Evolutionary conservation across 2,329 filamentous ascomycete species (phyloP), one percentile per base, ranked within the genome.

Genomic region (Aspergillus pseudotamarii): DNA sequence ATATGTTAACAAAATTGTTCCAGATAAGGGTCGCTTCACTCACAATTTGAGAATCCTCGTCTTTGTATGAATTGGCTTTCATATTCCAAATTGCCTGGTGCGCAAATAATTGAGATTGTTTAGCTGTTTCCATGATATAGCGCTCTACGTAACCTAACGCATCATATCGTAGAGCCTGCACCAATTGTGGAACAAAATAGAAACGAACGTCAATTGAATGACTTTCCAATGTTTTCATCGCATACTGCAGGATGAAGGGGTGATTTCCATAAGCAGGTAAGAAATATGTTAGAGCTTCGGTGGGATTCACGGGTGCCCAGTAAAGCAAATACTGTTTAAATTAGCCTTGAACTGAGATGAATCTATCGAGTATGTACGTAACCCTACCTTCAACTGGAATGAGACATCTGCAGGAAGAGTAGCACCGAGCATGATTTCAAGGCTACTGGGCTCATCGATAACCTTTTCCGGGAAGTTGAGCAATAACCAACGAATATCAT

Each of bases 51-150:
- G 91, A 94, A 69, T 97, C 93, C 72, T 99, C 94, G 68, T 99
- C 96, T 77, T 97, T 99, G 84, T 92, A 99, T 1, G 94, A 92
- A 77, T 99, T 99, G 36, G 95, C 95, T 77, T 98, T 99, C 91
- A 99, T 99, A 76, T 99, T 99, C 95, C 96, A 99, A 75, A 99
- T 99, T 69, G 99, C 98, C 73, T 99, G 95, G 77, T 99, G 96
- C 2, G 96, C 94, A 78, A 99, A 99, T 10, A 98, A 82, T 77
- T 98, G 95, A n/a, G 95, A 98, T 73, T 97, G 94, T 71, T 96
- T 94, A 1, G 94, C 95, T 0, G 96, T 97, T 80, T 99, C 95
- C 19, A 98, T 85, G 60, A 99, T 98, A 74, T 97, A 99, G 51
- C 94, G 88, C 78, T 97, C 93, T 2, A 97, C 94, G 74, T 99